A percentile compares a stretch with the other conserved stretches of the same genome.
These are phyloP conservation scores for Microbotryum silenes-acaulis DNA, from an alignment of 1,284 basidiomycete species.

Conservation along the genomic window DNA sequence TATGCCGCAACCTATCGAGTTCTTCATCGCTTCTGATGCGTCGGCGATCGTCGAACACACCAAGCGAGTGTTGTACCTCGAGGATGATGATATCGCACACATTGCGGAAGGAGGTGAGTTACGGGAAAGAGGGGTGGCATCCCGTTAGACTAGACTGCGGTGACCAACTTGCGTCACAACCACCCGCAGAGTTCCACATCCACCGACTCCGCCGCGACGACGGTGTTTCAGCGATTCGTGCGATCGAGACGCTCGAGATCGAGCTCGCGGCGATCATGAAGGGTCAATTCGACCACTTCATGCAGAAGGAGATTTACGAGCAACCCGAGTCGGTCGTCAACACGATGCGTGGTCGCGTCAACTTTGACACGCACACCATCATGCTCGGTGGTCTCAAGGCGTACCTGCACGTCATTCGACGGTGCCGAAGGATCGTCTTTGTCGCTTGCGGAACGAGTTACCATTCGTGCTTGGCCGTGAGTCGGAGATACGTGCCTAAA, in stretches of 20 bases:
- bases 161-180: neutral
- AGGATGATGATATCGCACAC: slow-evolving; percentile 98
- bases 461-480: slow-evolving; percentile 82
- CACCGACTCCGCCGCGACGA: slow-evolving; percentile 92
- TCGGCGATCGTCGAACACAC: slow-evolving; percentile 97
- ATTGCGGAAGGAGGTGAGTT: slow-evolving; percentile 68
- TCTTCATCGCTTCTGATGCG: slow-evolving; percentile 97
- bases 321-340: slow-evolving; percentile 99
- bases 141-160: no score
- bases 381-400: slow-evolving; percentile 92
- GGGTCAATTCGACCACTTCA: slow-evolving; percentile 98
- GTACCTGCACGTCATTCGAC: slow-evolving; percentile 91
- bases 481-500: slow-evolving; percentile 20
- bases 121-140: no score
- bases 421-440: slow-evolving; percentile 91
- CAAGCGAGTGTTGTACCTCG: slow-evolving; percentile 95
- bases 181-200: slow-evolving; percentile 73
- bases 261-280: slow-evolving; percentile 99
- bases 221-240: slow-evolving; percentile 69
- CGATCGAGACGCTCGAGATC: slow-evolving; percentile 96
- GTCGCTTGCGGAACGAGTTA: slow-evolving; percentile 97
- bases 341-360: slow-evolving; percentile 99
- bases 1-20: slow-evolving; percentile 97
- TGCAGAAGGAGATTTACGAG: slow-evolving; percentile 99
- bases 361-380: slow-evolving; percentile 88